phyloP scores from a whole-genome alignment of 192 early-diverging fungal genomes.

The Umbelopsis sp. region DNA sequence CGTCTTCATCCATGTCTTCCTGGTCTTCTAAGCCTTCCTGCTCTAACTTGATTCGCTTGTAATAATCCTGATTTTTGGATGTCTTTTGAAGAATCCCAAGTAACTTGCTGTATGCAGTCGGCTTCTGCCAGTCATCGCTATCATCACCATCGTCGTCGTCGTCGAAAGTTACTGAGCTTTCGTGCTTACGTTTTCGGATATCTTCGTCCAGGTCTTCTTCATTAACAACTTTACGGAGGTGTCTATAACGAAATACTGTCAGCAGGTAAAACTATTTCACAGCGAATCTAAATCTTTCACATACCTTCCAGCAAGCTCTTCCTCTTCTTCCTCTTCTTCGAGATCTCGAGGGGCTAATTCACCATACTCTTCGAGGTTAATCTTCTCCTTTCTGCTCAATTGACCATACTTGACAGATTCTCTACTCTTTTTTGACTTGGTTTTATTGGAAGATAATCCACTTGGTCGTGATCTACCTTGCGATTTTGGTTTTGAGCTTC shows the following conservation, averaged over 20 bases:
- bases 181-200: conserved; percentile 40
- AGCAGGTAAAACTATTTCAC: no score
- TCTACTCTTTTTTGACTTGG: conserved; percentile 32
- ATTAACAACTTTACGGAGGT: conserved; percentile 46
- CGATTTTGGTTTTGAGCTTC: background rate
- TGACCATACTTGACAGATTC: conserved; percentile 45
- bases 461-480: conserved; percentile 8
- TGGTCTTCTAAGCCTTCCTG: conserved; percentile 51
- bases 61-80: conserved; percentile 52
- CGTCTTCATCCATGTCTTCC: conserved; percentile 27
- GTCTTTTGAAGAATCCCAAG: conserved; percentile 59
- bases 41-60: conserved; percentile 50
- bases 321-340: conserved; percentile 44
- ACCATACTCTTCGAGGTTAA: conserved; percentile 70
- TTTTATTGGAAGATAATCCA: conserved; percentile 32
- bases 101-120: conserved; percentile 60
- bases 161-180: conserved; percentile 16
- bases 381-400: conserved; percentile 49
- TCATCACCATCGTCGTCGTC: conserved; percentile 47
- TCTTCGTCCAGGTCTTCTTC: conserved; percentile 50
- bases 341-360: conserved; percentile 59
- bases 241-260: conserved; percentile 14
- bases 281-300: background rate
- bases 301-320: conserved; percentile 18
- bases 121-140: conserved; percentile 48